These are phyloP conservation scores for Pseudocercospora macadamiae DNA, from an alignment of 2,329 filamentous ascomycete genomes.

Conservation along the genomic window DNA sequence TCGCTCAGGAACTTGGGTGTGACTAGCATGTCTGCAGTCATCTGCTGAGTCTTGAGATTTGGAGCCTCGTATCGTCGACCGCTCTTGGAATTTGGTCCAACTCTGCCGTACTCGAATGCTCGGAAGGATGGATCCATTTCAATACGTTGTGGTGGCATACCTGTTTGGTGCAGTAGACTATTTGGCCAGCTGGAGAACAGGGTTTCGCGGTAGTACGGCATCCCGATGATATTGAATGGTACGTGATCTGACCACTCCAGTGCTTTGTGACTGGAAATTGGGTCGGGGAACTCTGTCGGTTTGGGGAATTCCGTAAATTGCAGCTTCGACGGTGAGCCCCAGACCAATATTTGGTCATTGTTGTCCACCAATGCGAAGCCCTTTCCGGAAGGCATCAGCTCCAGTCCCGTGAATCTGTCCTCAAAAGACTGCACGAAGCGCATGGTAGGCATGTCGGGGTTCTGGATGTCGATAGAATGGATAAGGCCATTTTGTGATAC, in stretches of 20 bases:
- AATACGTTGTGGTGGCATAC: conserved; percentile 75
- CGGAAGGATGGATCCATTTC: conserved; percentile 74
- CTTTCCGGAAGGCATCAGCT: conserved; percentile 86
- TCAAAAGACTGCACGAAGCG: conserved; percentile 76
- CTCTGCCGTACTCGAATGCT: conserved; percentile 67
- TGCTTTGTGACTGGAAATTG: conserved; percentile 57
- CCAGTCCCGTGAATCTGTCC: conserved; percentile 74
- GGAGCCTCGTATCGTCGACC: conserved; percentile 77
- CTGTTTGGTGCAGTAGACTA: conserved; percentile 80
- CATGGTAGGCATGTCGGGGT: conserved; percentile 83
- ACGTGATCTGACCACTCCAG: conserved; percentile 59
- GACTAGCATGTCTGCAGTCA: conserved; percentile 65
- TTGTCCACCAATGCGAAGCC: conserved; percentile 79
- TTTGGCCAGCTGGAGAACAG: conserved; percentile 89
- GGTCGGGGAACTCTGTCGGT: conserved; percentile 76
- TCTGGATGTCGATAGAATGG: conserved; percentile 94
- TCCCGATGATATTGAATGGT: conserved; percentile 82
- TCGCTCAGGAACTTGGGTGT: conserved; percentile 95
- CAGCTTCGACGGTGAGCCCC: conserved; percentile 83
- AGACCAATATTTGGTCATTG: conserved; percentile 78
- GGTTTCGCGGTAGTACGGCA: conserved; percentile 89
- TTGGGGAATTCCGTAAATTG: conserved; percentile 82
- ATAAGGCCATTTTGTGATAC: conserved; percentile 90
- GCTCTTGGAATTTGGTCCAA: conserved; percentile 58
- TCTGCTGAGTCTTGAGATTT: conserved; percentile 48